Conservation (phyloP, 1,139 yeast genomes). For the Geotrichum australiense region DNA sequence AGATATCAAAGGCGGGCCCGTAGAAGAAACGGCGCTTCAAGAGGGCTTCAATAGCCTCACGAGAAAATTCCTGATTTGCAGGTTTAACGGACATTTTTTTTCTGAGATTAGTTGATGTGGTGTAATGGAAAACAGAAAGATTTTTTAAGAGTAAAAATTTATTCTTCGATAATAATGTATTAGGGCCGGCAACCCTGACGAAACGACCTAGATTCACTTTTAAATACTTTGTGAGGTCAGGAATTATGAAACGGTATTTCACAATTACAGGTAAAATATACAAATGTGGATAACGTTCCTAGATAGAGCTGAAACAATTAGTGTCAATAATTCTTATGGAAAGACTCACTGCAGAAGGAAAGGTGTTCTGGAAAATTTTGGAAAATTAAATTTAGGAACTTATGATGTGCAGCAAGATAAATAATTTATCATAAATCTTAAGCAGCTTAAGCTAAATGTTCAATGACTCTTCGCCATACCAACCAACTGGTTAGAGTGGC, state of each 20-base stretch:
- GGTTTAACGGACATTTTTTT: conserved; percentile 25
- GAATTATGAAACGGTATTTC: conserved; percentile 4
- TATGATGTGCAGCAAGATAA: too few relatives aligned
- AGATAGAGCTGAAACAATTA: too few relatives aligned
- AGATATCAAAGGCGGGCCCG: conserved; percentile 95
- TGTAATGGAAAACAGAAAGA: not conserved
- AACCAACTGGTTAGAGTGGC: too few relatives aligned
- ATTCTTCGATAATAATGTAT: conserved; percentile 1
- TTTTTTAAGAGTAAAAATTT: conserved; percentile 2
- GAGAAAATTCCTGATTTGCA: conserved; percentile 44
- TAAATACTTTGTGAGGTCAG: not conserved
- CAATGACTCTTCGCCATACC: too few relatives aligned
- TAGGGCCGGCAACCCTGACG: conserved; percentile 13
- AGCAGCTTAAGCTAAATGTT: too few relatives aligned
- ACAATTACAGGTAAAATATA: not conserved
- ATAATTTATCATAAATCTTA: too few relatives aligned
- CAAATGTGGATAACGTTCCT: not conserved
- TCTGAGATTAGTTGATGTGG: not conserved
- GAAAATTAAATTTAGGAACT: too few relatives aligned
- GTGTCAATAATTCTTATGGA: too few relatives aligned
- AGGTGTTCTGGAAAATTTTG: not conserved
- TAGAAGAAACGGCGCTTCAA: conserved; percentile 93
- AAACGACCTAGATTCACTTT: conserved; percentile 11
- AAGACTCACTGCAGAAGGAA: not conserved
- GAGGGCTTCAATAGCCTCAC: conserved; percentile 85